Base-by-base conservation (phyloP, 345 rosid species). In the Salix udensis region DNA sequence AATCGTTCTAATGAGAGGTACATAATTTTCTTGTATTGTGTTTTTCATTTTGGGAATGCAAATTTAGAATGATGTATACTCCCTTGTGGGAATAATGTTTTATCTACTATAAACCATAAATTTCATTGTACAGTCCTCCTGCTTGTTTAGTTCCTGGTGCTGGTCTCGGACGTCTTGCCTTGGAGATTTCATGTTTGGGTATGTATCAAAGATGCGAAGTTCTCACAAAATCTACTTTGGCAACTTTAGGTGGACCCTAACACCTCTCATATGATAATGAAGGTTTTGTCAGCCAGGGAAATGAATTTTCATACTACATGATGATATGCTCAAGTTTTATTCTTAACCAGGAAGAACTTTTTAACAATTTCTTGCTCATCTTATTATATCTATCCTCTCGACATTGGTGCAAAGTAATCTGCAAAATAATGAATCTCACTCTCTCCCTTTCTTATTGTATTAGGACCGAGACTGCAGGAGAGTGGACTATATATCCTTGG, bases 221-320 rank as follows among this genome's bases (percentile, higher is more conserved):
- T 70, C 34, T 52, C 24, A 62, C 30, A 34, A 39, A 2, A n/a
- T 76, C 36, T 73, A 23, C 58, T 5, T 37, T 62, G 46, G 34
- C 19, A 21, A 65, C 68, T 77, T 48, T 24, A 19, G 64, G 34
- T 39, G 14, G 60, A 7, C 30, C 76, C 23, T 81, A 66, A 71
- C 28, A 62, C 73, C 39, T 76, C 24, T 74, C 76, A 12, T 85
- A 12, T 77, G 50, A 52, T 78, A 70, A 72, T 70, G 74, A 96
- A 96, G 99, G 99, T 88, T 96, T 96, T 77, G 83, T 91, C 50
- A 87, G 99, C 88, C 99, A 96, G 84, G 98, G 99, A 84, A 96
- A 96, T 80, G 99, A 96, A 79, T 93, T 96, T 87, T 96, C 99
- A 9, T 96, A 96, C 88, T 96, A 93, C 87, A 96, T 96, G 98